phyloP scores from a whole-genome alignment of 345 rosid genomes.

The Aquilaria yunnanensis region DNA sequence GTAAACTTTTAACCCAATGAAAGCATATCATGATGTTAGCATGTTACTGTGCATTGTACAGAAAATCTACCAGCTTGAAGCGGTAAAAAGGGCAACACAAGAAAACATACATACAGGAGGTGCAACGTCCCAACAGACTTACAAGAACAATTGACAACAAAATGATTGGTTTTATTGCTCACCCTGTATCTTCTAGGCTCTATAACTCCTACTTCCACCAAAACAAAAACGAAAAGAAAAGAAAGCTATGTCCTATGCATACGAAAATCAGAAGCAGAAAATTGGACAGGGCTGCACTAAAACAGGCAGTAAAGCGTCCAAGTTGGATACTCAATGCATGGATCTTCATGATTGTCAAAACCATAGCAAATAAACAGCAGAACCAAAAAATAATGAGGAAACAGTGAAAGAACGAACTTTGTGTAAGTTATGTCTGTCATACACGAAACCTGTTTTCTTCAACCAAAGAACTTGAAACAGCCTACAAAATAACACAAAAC shows the following conservation, averaged over 20 bases:
- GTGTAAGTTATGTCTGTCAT: slow-evolving; percentile 61
- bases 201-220: neutral
- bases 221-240: neutral
- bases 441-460: slow-evolving; percentile 79
- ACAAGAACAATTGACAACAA: neutral
- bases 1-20: too few relatives aligned
- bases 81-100: too few relatives aligned
- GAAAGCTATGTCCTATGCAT: neutral
- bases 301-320: neutral
- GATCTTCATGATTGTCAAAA: neutral
- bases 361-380: slow-evolving; percentile 4
- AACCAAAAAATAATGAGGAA: slow-evolving; percentile 11
- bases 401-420: slow-evolving; percentile 56
- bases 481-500: slow-evolving; percentile 58
- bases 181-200: too few relatives aligned
- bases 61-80: too few relatives aligned
- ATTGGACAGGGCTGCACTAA: neutral
- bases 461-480: slow-evolving; percentile 92
- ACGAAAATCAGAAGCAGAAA: neutral
- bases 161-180: too few relatives aligned
- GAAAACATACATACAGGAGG: too few relatives aligned
- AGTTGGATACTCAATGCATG: neutral
- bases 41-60: too few relatives aligned
- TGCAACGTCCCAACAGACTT: too few relatives aligned
- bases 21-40: too few relatives aligned